phyloP scores from a whole-genome alignment of 768 basidiomycete genomes.

The Peribolospora kevripleyi region DNA sequence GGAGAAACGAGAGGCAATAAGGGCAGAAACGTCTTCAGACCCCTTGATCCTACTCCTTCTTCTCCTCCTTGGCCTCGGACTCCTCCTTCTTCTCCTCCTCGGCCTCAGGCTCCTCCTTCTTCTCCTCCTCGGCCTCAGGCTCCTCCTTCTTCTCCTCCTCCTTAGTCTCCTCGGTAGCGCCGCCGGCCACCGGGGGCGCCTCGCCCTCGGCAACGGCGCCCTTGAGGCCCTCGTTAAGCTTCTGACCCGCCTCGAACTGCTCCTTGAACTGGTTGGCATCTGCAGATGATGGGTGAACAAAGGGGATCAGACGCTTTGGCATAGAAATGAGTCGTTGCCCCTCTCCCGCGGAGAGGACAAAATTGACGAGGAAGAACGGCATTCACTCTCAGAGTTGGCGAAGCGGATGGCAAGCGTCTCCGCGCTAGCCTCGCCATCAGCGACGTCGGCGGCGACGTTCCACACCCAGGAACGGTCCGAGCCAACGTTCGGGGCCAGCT shows the following conservation, averaged over 20 bases:
- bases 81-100: conserved; percentile 18
- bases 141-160: conserved; percentile 9
- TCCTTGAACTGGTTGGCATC: conserved; percentile 72
- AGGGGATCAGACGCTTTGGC: not conserved
- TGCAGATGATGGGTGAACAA: conserved; percentile 13
- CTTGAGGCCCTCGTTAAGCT: conserved; percentile 32
- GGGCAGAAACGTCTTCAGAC: no score
- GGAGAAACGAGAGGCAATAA: no score
- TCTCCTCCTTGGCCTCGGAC: no score
- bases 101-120: conserved; percentile 18
- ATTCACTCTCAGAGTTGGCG: conserved; percentile 80
- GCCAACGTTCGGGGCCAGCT: conserved; percentile 86
- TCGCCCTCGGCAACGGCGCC: conserved; percentile 11
- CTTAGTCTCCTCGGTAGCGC: conserved; percentile 15
- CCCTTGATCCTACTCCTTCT: no score
- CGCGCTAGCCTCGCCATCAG: conserved; percentile 64
- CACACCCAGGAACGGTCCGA: conserved; percentile 99
- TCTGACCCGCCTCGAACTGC: conserved; percentile 66
- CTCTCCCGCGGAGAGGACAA: conserved; percentile 3
- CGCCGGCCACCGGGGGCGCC: conserved; percentile 12
- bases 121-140: conserved; percentile 17
- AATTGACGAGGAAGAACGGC: not conserved
- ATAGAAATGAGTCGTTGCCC: not conserved
- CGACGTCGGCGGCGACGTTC: conserved; percentile 78
- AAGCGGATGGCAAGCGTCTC: conserved; percentile 98